Evolutionary conservation across 371 early-diverging fungal species (phyloP).

Genomic region (Mucor indicus): DNA sequence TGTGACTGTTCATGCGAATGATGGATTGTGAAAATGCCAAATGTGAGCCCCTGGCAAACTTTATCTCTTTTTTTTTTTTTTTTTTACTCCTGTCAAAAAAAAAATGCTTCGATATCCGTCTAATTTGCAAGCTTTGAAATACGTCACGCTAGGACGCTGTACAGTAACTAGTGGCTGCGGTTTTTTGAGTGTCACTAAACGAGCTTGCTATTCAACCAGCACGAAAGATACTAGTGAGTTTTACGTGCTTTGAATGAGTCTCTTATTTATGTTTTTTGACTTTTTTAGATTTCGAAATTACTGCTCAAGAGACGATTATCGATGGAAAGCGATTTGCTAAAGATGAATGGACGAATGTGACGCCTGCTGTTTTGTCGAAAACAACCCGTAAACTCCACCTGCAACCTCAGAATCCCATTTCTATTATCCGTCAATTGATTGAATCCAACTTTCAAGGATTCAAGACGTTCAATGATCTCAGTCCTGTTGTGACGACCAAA

Average conservation of each 20-base stretch:
- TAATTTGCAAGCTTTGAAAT: background rate
- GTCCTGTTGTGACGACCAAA: conserved; percentile 78
- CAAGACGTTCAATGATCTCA: conserved; percentile 61
- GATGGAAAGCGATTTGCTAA: conserved; percentile 50
- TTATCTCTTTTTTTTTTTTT: background rate
- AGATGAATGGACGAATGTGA: conserved; percentile 82
- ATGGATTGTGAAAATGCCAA: no score
- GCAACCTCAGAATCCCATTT: conserved; percentile 84
- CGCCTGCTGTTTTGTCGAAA: conserved; percentile 74
- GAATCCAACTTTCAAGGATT: conserved; percentile 68
- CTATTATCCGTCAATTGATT: conserved; percentile 80
- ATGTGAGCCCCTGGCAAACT: background rate
- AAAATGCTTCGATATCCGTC: background rate
- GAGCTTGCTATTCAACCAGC: conserved; percentile 1
- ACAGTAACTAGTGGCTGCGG: conserved; percentile 1
- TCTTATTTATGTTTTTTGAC: background rate
- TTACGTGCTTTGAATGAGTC: background rate
- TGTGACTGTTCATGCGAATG: no score
- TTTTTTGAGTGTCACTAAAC: background rate
- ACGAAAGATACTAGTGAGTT: background rate
- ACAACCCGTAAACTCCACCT: conserved; percentile 76
- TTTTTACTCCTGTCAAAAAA: background rate
- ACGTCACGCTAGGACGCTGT: background rate
- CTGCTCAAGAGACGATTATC: conserved; percentile 32
- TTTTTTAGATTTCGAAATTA: conserved; percentile 18